Evolutionary conservation across 2,329 filamentous ascomycete species (phyloP).

Genomic region (Gnomoniopsis sp.): DNA sequence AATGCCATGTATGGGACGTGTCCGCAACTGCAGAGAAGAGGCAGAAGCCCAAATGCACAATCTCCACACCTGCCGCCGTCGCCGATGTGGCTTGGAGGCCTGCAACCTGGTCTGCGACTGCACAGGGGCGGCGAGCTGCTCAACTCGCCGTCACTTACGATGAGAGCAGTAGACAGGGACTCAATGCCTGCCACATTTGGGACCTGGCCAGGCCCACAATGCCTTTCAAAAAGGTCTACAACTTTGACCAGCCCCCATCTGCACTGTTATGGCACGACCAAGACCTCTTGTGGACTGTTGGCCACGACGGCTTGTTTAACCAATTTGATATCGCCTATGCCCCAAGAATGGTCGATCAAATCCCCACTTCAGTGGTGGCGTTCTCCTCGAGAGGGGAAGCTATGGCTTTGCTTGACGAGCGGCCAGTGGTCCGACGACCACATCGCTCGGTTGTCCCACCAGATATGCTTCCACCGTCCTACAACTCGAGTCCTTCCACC

Average conservation of each 20-base stretch:
- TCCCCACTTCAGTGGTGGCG: slow-evolving; percentile 57
- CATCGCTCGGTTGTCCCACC: slow-evolving; percentile 25
- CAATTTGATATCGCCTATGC: slow-evolving; percentile 66
- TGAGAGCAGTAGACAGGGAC: slow-evolving; percentile 52
- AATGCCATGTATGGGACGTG: slow-evolving; percentile 64
- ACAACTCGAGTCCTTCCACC: slow-evolving; percentile 45
- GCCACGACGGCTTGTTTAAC: slow-evolving; percentile 58
- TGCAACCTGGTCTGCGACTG: slow-evolving; percentile 61
- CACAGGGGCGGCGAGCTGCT: slow-evolving; percentile 56
- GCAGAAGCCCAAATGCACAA: slow-evolving; percentile 61
- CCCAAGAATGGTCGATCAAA: slow-evolving; percentile 59
- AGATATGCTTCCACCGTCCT: slow-evolving; percentile 32
- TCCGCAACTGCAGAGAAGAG: slow-evolving; percentile 57
- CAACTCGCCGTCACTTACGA: slow-evolving; percentile 63
- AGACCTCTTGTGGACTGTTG: slow-evolving; percentile 64
- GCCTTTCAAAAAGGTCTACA: slow-evolving; percentile 63
- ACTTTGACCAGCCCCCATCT: slow-evolving; percentile 55
- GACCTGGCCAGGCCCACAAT: slow-evolving; percentile 65
- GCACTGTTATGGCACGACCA: slow-evolving; percentile 62
- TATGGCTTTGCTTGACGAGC: slow-evolving; percentile 60
- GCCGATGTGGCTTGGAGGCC: slow-evolving; percentile 61
- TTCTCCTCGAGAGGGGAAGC: slow-evolving; percentile 59
- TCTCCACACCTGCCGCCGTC: slow-evolving; percentile 59
- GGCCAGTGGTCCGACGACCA: slow-evolving; percentile 43
- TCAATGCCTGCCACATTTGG: slow-evolving; percentile 62